Percentiles rank a stretch among this genome's conserved stretches.
These are phyloP conservation scores for Rutidosis leptorrhynchoides DNA, from an alignment of 129 eudicot species.

Conservation along the genomic window DNA sequence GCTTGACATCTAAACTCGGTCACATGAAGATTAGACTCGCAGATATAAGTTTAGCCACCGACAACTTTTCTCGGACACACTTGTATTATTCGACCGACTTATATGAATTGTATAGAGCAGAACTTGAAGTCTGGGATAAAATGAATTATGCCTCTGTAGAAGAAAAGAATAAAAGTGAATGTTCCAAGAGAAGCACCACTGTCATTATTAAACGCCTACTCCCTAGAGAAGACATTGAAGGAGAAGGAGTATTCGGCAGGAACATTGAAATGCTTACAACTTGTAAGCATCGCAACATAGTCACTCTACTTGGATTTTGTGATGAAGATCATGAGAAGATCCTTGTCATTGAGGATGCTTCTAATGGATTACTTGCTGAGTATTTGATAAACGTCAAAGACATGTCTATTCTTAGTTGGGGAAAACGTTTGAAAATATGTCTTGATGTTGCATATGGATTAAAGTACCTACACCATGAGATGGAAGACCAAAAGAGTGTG, in stretches of 20 bases:
- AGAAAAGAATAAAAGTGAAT: not conserved
- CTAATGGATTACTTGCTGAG: not conserved
- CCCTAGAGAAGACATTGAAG: not conserved
- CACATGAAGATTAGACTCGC: no score
- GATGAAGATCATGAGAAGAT: not conserved
- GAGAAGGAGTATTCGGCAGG: not conserved
- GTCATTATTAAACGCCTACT: not conserved
- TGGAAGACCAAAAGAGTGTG: not conserved
- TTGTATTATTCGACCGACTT: accelerated
- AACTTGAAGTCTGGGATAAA: not conserved
- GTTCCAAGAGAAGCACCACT: not conserved
- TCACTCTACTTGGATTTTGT: constrained; percentile 10
- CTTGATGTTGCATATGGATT: constrained; percentile 13
- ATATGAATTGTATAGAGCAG: not conserved
- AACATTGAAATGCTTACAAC: not conserved
- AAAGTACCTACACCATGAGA: not conserved
- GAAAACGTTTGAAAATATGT: not conserved
- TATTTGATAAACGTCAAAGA: not conserved
- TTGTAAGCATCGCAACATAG: constrained; percentile 10
- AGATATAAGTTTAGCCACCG: not conserved
- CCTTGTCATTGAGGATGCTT: not conserved
- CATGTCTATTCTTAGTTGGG: not conserved
- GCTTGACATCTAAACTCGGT: no score
- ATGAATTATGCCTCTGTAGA: not conserved
- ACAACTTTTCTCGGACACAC: no score